Conservation (phyloP, 116 monocot genomes). For the Trichopus zeylanicus region DNA sequence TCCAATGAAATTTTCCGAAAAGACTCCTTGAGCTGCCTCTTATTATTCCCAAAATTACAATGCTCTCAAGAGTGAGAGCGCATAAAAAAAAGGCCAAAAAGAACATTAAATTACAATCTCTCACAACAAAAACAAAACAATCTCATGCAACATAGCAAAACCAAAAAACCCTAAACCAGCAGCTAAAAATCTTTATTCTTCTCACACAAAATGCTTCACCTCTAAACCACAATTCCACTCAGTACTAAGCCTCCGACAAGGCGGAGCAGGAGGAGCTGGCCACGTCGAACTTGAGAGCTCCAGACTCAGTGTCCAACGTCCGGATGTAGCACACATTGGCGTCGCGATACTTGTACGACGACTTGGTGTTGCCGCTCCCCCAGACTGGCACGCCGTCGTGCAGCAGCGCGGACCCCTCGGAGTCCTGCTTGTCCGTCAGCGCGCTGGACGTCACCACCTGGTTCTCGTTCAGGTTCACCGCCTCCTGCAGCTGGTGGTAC, state of each 20-base stretch:
- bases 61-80: too few relatives aligned
- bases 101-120: too few relatives aligned
- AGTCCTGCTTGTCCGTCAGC: background rate
- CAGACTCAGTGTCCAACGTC: background rate
- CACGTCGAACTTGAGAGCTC: background rate
- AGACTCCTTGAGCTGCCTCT: too few relatives aligned
- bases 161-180: too few relatives aligned
- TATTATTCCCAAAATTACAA: too few relatives aligned
- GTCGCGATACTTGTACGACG: background rate
- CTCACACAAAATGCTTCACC: too few relatives aligned
- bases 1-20: too few relatives aligned
- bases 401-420: background rate
- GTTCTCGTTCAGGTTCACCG: background rate
- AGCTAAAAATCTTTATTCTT: too few relatives aligned
- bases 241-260: background rate
- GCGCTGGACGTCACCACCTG: background rate
- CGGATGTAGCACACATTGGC: background rate
- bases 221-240: too few relatives aligned
- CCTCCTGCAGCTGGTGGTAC: conserved; percentile 20
- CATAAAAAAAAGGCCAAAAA: too few relatives aligned
- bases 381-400: background rate
- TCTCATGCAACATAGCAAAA: too few relatives aligned
- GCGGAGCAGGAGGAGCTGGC: background rate
- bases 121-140: too few relatives aligned
- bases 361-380: background rate